Base-by-base conservation (phyloP, 768 basidiomycete genomes). In the Boletus sp. region DNA sequence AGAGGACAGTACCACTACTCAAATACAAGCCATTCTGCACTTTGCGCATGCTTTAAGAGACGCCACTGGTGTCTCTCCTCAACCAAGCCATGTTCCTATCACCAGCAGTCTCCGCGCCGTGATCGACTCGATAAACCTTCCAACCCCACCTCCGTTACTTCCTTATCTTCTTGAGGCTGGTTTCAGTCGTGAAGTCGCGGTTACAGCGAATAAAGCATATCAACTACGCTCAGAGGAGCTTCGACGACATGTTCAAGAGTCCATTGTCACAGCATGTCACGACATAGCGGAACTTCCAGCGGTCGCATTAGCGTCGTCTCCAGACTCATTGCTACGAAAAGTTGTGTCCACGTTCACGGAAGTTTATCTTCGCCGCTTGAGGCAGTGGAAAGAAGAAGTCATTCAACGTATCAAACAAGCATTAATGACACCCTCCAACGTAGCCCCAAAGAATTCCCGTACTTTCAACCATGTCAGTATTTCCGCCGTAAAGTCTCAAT, bases 381-480 rank as follows among this genome's bases (percentile, higher is more conserved):
- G 15, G 37, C 2, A 48, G 1, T 59, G 61, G 62, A 56, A 33
- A 30, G 29, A 54, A 2, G 54, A 63, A 0, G 41, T 54, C 0
- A 11, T 36, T 3, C 51, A 59, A 4, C 54, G 48, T 15, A 0
- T 45, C 14, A 47, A 39, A 29, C 57, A 41, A 28, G 8, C 37
- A 1, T 0, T 18, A 4, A 12, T 8, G 2, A 0, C 1, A 0
- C 9, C 32, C 0, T 0, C 1, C 29, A 50, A 33, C 0, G 15
- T 0, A 3, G 0, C 30, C 4, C 10, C 14, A 0, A 45, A 4
- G 12, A 46, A 17, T 28, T 2, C 42, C 0, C 50, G 42, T 29
- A 9, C 18, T 28, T 64, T 56, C 0, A 64, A 64, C 4, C 50
- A 64, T 0, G 62, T 64, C 0, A n/a, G 60, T 58, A n/a, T n/a